phyloP scores from a whole-genome alignment of 192 early-diverging fungal genomes.

The Coemansia sp. region DNA sequence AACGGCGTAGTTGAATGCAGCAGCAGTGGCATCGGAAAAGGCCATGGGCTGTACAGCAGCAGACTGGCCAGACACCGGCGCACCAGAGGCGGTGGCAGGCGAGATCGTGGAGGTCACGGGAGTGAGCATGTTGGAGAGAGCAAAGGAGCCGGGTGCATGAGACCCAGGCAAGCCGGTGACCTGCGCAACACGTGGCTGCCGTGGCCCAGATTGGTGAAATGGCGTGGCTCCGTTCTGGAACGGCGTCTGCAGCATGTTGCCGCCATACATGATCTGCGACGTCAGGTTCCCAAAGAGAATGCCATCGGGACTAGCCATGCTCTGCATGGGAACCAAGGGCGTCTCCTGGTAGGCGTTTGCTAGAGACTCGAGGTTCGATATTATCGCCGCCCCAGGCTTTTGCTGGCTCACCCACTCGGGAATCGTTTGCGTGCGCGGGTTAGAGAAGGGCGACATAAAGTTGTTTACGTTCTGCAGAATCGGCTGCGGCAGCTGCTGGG shows the following conservation, averaged over 20 bases:
- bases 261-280: slow-evolving; percentile 31
- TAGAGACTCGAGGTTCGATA: slow-evolving; percentile 42
- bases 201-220: not conserved
- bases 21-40: not conserved
- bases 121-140: slow-evolving; percentile 9
- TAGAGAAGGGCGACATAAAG: slow-evolving; percentile 46
- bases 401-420: slow-evolving; percentile 46
- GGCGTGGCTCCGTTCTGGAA: not conserved
- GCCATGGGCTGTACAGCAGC: slow-evolving; percentile 1
- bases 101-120: not conserved
- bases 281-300: slow-evolving; percentile 26
- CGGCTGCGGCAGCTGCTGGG: slow-evolving; percentile 45
- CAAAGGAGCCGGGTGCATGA: slow-evolving; percentile 1
- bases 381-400: slow-evolving; percentile 40
- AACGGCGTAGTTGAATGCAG: not conserved
- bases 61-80: not conserved
- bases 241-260: slow-evolving; percentile 11
- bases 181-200: slow-evolving; percentile 1
- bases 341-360: slow-evolving; percentile 38
- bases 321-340: slow-evolving; percentile 19
- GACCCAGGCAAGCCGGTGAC: not conserved
- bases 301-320: slow-evolving; percentile 9
- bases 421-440: slow-evolving; percentile 18
- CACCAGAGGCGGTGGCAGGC: not conserved
- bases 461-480: slow-evolving; percentile 45